Evolutionary conservation across 176 grass and related monocot genomes (phyloP), one percentile per base, ranked within the genome.

Genomic region (Alloteropsis semialata): DNA sequence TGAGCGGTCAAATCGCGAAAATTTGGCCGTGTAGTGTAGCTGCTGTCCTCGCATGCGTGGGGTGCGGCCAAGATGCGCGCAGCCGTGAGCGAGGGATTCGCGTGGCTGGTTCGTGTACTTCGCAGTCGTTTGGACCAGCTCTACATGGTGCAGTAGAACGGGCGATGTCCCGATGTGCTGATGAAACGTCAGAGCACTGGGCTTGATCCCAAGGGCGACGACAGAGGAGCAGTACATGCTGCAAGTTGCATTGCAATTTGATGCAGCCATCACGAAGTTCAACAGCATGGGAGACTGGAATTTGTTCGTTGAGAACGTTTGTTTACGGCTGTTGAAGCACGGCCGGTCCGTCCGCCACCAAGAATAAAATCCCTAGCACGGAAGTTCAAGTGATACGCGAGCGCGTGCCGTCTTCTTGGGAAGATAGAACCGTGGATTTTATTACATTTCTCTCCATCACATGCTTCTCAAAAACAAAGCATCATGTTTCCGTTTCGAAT

Each of bases 311-410:
- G 71, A 24, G 54, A 34, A 27, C 12, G 15, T 44, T 84, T 42
- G 37, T 77, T 84, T 84, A 57, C 25, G 45, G 11, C 33, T 68
- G 8, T 46, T 45, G 19, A 58, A 76, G 49, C 48, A 51, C 34
- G 54, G 27, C 57, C 38, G 39, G 27, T 10, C 34, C n/a, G n/a
- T 36, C 48, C 21, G 18, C 21, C 37, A 10, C 44, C 17, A 10
- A 8, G 70, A 74, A 83, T 15, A 51, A 76, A 67, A 74, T 61
- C 63, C 37, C 25, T 16, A 32, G 72, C 60, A 76, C 48, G 82
- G 27, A 68, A 55, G 37, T 44, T 32, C 37, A 68, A 45, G 51
- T 10, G 19, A 77, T 68, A 36, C 30, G 49, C 18, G 67, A 45
- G 53, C 22, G 72, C 27, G 3, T 48, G 63, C 22, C 34, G 14